Evolutionary conservation across 768 basidiomycete species (phyloP).

Genomic region (Termitomyces sp.): DNA sequence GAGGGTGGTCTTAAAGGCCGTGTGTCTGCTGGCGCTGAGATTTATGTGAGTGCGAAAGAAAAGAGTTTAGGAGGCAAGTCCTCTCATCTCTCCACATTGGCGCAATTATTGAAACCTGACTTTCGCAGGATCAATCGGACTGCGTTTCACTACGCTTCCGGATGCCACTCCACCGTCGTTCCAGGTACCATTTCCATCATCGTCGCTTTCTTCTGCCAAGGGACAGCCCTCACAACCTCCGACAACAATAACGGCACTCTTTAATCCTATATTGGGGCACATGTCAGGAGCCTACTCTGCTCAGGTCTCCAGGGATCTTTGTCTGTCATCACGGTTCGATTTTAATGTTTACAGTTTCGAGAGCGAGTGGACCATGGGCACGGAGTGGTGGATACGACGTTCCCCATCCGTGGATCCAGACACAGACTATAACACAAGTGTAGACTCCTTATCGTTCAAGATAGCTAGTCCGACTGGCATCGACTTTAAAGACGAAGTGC

Average conservation of each 20-base stretch:
- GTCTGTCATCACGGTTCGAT: conserved; percentile 86
- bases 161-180: conserved; percentile 68
- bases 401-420: conserved; percentile 27
- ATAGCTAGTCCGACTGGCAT: conserved; percentile 7
- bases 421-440: conserved; percentile 19
- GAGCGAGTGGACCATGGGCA: conserved; percentile 93
- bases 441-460: conserved; percentile 8
- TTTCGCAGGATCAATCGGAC: conserved; percentile 76
- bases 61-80: conserved; percentile 85
- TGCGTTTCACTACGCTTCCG: conserved; percentile 91
- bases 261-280: conserved; percentile 96
- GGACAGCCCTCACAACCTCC: conserved; percentile 66
- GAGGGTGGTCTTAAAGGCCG: conserved; percentile 89
- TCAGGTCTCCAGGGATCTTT: conserved; percentile 77
- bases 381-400: conserved; percentile 91
- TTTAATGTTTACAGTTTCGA: conserved; percentile 97
- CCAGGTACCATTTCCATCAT: conserved; percentile 36
- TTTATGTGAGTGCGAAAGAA: conserved; percentile 92
- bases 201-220: conserved; percentile 28
- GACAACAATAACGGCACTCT: conserved; percentile 89
- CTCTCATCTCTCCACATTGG: background rate
- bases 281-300: conserved; percentile 89
- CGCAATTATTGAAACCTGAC: background rate
- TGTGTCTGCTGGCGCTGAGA: conserved; percentile 86
- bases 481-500: conserved; percentile 35